These are phyloP conservation scores for Solanum bukasovii DNA, from an alignment of 257 asterid species.

Conservation along the genomic window DNA sequence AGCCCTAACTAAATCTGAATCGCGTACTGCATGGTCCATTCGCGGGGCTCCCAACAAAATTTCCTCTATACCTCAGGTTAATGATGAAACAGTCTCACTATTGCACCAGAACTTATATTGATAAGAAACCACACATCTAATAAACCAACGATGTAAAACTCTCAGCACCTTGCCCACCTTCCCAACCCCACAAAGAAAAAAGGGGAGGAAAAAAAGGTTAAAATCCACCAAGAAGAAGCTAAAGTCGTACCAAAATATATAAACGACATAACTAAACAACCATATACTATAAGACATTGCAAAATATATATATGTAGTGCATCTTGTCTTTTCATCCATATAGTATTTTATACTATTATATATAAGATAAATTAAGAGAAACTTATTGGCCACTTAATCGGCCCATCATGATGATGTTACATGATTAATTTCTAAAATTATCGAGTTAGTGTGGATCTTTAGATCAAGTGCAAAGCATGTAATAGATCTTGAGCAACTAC, in stretches of 20 bases:
- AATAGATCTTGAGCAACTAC: neutral
- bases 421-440: neutral
- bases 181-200: neutral
- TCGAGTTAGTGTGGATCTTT: neutral
- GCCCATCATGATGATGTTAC: neutral
- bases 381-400: neutral
- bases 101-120: rapidly evolving
- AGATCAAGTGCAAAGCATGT: neutral
- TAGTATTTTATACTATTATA: neutral
- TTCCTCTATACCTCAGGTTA: too few relatives aligned
- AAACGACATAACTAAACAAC: neutral
- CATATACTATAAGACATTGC: neutral
- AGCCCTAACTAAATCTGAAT: too few relatives aligned
- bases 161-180: neutral
- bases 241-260: neutral
- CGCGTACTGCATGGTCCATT: rapidly evolving
- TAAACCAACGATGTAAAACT: neutral
- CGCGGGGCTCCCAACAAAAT: too few relatives aligned
- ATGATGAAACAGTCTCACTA: neutral
- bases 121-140: neutral
- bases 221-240: neutral
- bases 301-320: neutral
- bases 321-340: neutral
- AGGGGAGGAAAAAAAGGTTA: neutral
- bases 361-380: neutral